Conservation (phyloP, 805 yeast species). For the Limtongia smithiae region DNA sequence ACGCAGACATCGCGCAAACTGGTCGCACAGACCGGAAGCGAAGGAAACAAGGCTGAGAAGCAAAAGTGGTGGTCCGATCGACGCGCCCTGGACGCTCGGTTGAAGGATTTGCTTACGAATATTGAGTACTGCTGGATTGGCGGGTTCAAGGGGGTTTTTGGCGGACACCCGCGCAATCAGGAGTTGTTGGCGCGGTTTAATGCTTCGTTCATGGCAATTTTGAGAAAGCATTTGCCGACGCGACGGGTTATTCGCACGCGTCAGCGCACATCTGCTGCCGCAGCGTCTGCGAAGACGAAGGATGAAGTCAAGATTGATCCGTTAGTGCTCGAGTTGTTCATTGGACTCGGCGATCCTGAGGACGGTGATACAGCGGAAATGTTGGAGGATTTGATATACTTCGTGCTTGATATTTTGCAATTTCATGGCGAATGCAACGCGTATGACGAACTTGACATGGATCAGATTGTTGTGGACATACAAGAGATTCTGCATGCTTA, state of each 20-base stretch:
- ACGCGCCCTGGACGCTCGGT: constrained; percentile 53
- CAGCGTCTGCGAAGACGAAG: constrained; percentile 6
- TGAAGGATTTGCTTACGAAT: constrained; percentile 51
- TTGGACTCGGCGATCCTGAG: constrained; percentile 45
- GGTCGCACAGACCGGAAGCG: neutral
- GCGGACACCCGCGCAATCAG: constrained; percentile 35
- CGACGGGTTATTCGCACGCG: constrained; percentile 38
- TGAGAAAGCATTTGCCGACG: constrained; percentile 50
- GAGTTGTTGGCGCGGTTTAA: constrained; percentile 39
- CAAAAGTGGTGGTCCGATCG: constrained; percentile 76
- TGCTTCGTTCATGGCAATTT: constrained; percentile 39
- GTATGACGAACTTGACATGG: constrained; percentile 63
- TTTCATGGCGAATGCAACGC: constrained; percentile 64
- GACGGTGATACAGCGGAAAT: constrained; percentile 38
- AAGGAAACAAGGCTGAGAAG: constrained; percentile 47
- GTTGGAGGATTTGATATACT: constrained; percentile 62
- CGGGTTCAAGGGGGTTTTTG: constrained; percentile 66
- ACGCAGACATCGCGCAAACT: constrained; percentile 17
- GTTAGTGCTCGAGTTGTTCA: constrained; percentile 49
- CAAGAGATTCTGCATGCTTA: constrained; percentile 39
- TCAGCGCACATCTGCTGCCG: too few species aligned
- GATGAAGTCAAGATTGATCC: constrained; percentile 41
- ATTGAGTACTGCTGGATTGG: constrained; percentile 73
- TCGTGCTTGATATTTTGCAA: constrained; percentile 55
- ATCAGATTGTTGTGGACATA: constrained; percentile 49